Evolutionary conservation across 257 asterid genomes (phyloP), one percentile per base, ranked within the genome.

Genomic region (Cinchona pubescens): DNA sequence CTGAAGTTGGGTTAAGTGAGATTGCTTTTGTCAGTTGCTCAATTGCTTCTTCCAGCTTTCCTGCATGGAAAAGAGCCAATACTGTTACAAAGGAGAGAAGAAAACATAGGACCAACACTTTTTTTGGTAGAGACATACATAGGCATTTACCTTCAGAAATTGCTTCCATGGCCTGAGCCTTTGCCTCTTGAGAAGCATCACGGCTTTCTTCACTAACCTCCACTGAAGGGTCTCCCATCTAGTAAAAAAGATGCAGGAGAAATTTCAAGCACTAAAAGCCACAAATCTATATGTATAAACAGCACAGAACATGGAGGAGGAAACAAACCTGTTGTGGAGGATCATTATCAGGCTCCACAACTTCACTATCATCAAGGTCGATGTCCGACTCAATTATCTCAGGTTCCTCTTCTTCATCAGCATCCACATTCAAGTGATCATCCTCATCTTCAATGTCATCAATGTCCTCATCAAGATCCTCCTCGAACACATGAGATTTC

Each of bases 141-240:
- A n/a, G 62, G 42, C 40, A 72, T 30, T 62, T 77, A 92, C 99
- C 99, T 73, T 95, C 99, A 79, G 94, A 90, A 76, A 92, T 84
- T 70, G 99, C 96, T 83, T 92, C 99, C 90, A 91, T 88, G 71
- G 98, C 99, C 86, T 84, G 89, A 37, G 83, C 85, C 78, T 95
- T 95, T 70, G 94, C 91, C 84, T 90, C 99, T 83, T 92, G 98
- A 76, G 99, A 79, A 79, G 96, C 97, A 85, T 95, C 99, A 37
- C 98, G 93, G 73, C 81, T 80, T 83, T 95, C 98, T 77, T 92
- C 99, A 51, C 87, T 89, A 43, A 95, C 97, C 85, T 91, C 99
- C 34, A 82, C 85, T 5, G 96, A 89, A 16, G 98, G 65, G 72
- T 92, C 98, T 55, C 99, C 99, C 97, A 92, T 92, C 99, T 95